A percentile compares a stretch with the other conserved stretches of the same genome.
Evolutionary conservation across 2,329 filamentous ascomycete genomes (phyloP).

Genomic region (Claviceps sp.): DNA sequence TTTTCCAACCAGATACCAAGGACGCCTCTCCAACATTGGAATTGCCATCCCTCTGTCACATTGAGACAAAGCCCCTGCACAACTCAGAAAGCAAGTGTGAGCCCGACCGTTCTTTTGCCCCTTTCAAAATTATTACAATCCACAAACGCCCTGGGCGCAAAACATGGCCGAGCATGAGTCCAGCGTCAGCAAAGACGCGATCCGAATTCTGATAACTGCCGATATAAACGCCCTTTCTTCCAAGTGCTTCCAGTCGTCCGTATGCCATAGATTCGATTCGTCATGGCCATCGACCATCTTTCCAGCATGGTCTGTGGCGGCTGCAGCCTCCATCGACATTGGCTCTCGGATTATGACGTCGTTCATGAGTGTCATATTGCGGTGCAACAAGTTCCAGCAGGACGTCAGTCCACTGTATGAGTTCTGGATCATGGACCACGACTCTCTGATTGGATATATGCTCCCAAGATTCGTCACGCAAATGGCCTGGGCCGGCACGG

Average conservation of each 20-base stretch:
- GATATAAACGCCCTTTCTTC: not conserved
- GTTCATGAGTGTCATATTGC: slow-evolving; percentile 12
- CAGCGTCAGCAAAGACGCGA: not conserved
- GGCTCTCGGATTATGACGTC: not conserved
- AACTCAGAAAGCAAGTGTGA: not conserved
- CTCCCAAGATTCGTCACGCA: slow-evolving; percentile 9
- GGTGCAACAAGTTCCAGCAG: slow-evolving; percentile 14
- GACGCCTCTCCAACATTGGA: not conserved
- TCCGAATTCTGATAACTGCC: not conserved
- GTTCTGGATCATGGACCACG: slow-evolving; percentile 12
- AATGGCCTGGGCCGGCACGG: slow-evolving; percentile 11
- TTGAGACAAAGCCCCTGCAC: not conserved
- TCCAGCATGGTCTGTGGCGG: not conserved
- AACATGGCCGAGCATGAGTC: not conserved
- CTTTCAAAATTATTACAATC: not conserved
- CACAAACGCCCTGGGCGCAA: not conserved
- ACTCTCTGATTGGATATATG: slow-evolving; percentile 14
- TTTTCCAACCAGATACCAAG: not conserved
- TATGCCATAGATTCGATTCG: not conserved
- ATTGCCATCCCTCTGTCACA: not conserved
- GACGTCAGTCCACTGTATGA: slow-evolving; percentile 10
- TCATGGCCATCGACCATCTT: not conserved
- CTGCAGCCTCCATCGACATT: not conserved
- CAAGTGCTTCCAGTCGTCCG: not conserved
- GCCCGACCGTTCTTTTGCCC: too few relatives aligned